Evolutionary conservation across 768 basidiomycete species (phyloP), one percentile per base, ranked within the genome.

Genomic region (Trametopsis cervina): DNA sequence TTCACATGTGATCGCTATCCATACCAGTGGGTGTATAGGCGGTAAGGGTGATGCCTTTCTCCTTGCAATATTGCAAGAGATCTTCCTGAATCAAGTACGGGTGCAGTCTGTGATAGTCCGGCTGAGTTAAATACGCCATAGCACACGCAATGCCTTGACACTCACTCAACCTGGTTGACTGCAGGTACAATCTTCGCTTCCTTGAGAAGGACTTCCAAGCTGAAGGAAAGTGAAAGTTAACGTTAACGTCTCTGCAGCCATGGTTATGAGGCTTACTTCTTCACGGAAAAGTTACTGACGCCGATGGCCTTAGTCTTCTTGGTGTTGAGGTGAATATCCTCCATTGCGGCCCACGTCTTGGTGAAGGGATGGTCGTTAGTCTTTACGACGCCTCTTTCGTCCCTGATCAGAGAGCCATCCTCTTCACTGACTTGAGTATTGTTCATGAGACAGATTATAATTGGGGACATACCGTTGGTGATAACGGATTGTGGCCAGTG

Each of bases 211-310:
- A 57, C 50, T 42, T 61, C 59, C 4, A 65, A 53, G 42, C 63
- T 62, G 36, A 12, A 33, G 18, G 22, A 42, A 12, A 13, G 26
- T 5, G 37, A 27, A 38, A 10, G n/a, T 20, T 41, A 38, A 22
- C 22, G 29, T 15, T 6, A 35, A 36, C 18, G 22, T 2, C 15
- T 17, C 13, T 43, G 15, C 29, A 33, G 40, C 21, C 18, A 39
- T 49, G n/a, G 17, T 20, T 39, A 5, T 25, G 22, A 11, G 17
- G 59, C 70, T 15, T 46, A 78, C 75, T 68, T 78, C 54, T 78
- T 76, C 47, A 78, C 63, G 4, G 75, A 77, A 55, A 80, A 81
- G 59, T 82, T 82, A 59, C 75, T 76, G 40, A 82, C 76, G 0
- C 79, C 78, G 50, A 80, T 76, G 1, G 76, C 72, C 45, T 61